phyloP scores from a whole-genome alignment of 805 yeast genomes.

The Tetrapisispora arboricola region DNA sequence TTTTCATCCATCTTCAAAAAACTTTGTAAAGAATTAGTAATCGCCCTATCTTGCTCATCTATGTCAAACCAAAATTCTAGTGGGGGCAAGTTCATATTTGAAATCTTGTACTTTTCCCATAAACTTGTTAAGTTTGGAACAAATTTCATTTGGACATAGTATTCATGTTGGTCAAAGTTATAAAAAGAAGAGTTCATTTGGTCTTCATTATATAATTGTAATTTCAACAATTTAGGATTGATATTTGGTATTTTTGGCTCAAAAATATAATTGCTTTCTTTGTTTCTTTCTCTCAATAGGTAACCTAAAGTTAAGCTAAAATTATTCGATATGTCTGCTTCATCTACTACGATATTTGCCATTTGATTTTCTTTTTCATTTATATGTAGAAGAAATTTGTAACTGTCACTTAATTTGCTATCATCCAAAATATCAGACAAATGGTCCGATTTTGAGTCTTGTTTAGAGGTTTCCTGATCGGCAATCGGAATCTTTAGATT shows the following conservation, averaged over 20 bases:
- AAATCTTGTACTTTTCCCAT: background rate
- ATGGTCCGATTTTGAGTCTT: background rate
- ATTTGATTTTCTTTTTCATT: background rate
- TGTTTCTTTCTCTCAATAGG: conserved; percentile 6
- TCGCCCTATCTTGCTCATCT: conserved; percentile 20
- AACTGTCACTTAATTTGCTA: conserved; percentile 12
- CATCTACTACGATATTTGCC: conserved; percentile 2
- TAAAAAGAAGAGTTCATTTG: conserved; percentile 7
- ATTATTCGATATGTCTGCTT: conserved; percentile 4
- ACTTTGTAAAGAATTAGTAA: conserved; percentile 16
- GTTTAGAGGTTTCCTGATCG: background rate
- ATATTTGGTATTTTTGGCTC: conserved; percentile 20
- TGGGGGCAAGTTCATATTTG: conserved; percentile 9
- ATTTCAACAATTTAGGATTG: conserved; percentile 12
- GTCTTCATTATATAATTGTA: conserved; percentile 15
- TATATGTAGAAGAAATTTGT: conserved; percentile 7
- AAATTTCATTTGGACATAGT: conserved; percentile 22
- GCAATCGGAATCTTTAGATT: conserved; percentile 1
- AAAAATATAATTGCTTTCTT: conserved; percentile 8
- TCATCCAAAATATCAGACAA: background rate
- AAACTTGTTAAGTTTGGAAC: conserved; percentile 11
- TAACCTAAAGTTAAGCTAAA: conserved; percentile 23
- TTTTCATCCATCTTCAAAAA: conserved; percentile 15
- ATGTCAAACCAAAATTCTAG: conserved; percentile 25
- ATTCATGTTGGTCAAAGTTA: conserved; percentile 23